A percentile compares a stretch with the other conserved stretches of the same genome.
Evolutionary conservation across 1,284 basidiomycete genomes (phyloP).

Genomic region (Sanguinoderma infundibulare): DNA sequence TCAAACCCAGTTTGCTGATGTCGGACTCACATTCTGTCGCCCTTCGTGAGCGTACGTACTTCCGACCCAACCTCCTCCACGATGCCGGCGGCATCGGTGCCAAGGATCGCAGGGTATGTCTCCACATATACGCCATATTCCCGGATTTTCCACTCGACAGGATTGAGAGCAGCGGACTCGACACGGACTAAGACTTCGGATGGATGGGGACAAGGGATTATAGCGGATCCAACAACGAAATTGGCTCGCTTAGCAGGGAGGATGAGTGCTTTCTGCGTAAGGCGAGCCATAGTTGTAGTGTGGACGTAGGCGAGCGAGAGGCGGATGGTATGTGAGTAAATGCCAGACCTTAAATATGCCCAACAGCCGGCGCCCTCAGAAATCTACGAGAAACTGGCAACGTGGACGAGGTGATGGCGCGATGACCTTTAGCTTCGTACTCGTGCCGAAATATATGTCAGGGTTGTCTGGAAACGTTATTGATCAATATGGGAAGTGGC

Average conservation of each 20-base stretch:
- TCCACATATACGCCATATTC: slow-evolving; percentile 34
- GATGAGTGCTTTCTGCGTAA: slow-evolving; percentile 28
- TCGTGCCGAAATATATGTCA: no score
- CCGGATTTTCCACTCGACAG: slow-evolving; percentile 43
- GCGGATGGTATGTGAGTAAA: background rate
- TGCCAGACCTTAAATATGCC: background rate
- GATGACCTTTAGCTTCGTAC: no score
- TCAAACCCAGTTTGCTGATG: no score
- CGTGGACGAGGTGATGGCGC: background rate
- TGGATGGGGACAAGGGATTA: slow-evolving; percentile 37
- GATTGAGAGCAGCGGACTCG: slow-evolving; percentile 45
- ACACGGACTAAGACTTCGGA: slow-evolving; percentile 45
- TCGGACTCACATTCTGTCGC: slow-evolving; percentile 40
- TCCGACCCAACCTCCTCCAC: slow-evolving; percentile 57
- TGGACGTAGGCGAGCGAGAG: background rate
- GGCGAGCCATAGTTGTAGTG: background rate
- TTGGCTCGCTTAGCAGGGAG: slow-evolving; percentile 22
- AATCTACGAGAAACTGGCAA: background rate
- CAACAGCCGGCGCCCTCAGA: no score
- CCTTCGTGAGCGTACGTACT: slow-evolving; percentile 52
- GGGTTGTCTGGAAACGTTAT: no score
- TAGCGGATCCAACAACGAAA: slow-evolving; percentile 17
- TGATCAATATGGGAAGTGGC: no score
- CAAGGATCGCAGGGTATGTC: slow-evolving; percentile 49
- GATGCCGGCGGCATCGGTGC: slow-evolving; percentile 60